phyloP scores from a whole-genome alignment of 202 grass and related monocot genomes.

The Schoenoplectus triqueter region DNA sequence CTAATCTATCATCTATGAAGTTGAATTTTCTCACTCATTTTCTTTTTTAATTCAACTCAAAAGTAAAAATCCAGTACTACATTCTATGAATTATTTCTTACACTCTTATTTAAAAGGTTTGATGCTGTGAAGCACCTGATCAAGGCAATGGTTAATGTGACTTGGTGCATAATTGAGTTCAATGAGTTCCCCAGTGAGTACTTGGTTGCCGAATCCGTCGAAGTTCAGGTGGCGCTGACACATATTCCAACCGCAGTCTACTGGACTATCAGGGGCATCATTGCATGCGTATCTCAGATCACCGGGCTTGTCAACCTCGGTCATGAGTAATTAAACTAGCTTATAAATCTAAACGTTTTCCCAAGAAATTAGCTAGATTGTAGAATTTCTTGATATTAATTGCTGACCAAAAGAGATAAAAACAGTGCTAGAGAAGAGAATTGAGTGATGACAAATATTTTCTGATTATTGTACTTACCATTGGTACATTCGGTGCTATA shows the following conservation, averaged over 20 bases:
- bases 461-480: too few relatives aligned
- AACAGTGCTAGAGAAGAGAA: too few relatives aligned
- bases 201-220: constrained; percentile 30
- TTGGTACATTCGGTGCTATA: too few relatives aligned
- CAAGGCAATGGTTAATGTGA: constrained; percentile 55
- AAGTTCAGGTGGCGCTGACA: constrained; percentile 31
- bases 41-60: neutral
- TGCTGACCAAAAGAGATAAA: too few relatives aligned
- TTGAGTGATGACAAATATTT: too few relatives aligned
- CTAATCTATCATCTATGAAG: neutral
- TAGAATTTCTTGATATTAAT: too few relatives aligned
- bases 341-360: neutral
- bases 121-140: constrained; percentile 50
- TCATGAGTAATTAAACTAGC: constrained; percentile 46
- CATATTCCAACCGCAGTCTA: constrained; percentile 54
- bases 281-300: constrained; percentile 51
- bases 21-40: neutral
- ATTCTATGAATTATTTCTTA: neutral
- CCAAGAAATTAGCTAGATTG: neutral
- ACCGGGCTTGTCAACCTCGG: constrained; percentile 39
- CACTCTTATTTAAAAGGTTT: constrained; percentile 24
- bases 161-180: constrained; percentile 52
- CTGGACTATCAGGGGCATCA: constrained; percentile 48
- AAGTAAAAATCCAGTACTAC: neutral
- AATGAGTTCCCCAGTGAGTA: constrained; percentile 44